These are phyloP conservation scores for Aspergillus latus DNA, from an alignment of 2,329 filamentous ascomycete genomes.

Conservation along the genomic window DNA sequence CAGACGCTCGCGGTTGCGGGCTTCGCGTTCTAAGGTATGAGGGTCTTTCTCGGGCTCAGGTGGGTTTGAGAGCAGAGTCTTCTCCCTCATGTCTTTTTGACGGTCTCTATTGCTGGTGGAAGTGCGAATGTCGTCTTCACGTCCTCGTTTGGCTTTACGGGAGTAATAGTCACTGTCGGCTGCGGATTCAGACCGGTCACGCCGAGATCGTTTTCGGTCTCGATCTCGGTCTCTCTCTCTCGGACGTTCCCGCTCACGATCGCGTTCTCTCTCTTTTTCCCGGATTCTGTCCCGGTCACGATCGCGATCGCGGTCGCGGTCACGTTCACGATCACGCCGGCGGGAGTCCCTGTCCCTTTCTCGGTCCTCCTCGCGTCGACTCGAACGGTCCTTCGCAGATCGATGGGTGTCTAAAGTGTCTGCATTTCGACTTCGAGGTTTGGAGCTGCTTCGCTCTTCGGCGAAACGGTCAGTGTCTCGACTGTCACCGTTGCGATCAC, in stretches of 20 bases:
- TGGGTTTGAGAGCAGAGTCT: constrained; percentile 7
- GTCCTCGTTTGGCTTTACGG: constrained; percentile 38
- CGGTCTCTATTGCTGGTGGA: constrained; percentile 24
- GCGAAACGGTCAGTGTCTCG: constrained; percentile 41
- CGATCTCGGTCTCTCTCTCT: constrained; percentile 2
- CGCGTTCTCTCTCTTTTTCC: constrained; percentile 49
- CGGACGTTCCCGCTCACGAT: constrained; percentile 24
- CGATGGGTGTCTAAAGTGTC: constrained; percentile 29
- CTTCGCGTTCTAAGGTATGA: constrained; percentile 72
- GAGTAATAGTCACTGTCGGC: constrained; percentile 34
- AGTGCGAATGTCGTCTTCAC: constrained; percentile 27
- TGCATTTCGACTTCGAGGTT: constrained; percentile 20
- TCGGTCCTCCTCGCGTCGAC: constrained; percentile 36
- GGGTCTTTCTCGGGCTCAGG: constrained; percentile 58
- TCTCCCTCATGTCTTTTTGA: constrained; percentile 17
- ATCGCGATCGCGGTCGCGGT: constrained; percentile 31
- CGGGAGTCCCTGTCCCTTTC: constrained; percentile 16
- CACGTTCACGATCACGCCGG: constrained; percentile 25
- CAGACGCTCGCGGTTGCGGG: constrained; percentile 61
- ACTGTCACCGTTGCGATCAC: constrained; percentile 32
- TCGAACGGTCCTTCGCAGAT: constrained; percentile 30
- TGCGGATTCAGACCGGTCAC: constrained; percentile 40
- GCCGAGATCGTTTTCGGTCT: constrained; percentile 40
- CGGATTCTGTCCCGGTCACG: constrained; percentile 49
- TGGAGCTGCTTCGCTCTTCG: constrained; percentile 24